Evolutionary conservation across 2,329 filamentous ascomycete species (phyloP).

Genomic region (Curvularia spicifera): DNA sequence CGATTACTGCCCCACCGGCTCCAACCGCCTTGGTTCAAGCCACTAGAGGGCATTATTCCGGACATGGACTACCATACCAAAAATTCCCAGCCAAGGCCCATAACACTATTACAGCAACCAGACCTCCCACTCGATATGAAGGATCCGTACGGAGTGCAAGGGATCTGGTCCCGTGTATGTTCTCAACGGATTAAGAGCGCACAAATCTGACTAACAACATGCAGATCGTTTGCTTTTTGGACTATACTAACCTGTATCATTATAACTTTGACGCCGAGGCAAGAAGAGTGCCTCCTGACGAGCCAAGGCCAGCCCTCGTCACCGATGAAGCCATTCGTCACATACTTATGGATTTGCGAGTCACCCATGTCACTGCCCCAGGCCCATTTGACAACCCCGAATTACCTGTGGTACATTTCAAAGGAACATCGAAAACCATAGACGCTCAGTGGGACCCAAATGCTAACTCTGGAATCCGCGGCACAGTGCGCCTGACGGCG

Average conservation of each 20-base stretch:
- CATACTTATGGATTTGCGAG: slow-evolving; percentile 70
- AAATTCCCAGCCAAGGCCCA: slow-evolving; percentile 11
- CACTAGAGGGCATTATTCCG: slow-evolving; percentile 38
- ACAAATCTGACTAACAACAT: slow-evolving; percentile 18
- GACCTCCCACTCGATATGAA: slow-evolving; percentile 58
- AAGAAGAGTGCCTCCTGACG: slow-evolving; percentile 43
- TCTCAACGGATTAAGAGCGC: neutral
- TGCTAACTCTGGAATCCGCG: slow-evolving; percentile 69
- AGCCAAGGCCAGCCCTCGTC: slow-evolving; percentile 60
- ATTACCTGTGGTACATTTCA: slow-evolving; percentile 72
- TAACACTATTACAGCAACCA: slow-evolving; percentile 33
- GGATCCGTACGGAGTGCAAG: slow-evolving; percentile 67
- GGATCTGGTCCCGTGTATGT: slow-evolving; percentile 72
- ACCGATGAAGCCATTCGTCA: slow-evolving; percentile 72
- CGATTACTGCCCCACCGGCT: slow-evolving; percentile 32
- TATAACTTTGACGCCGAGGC: slow-evolving; percentile 70
- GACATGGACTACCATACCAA: slow-evolving; percentile 18
- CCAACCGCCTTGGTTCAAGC: slow-evolving; percentile 38
- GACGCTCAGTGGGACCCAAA: slow-evolving; percentile 72
- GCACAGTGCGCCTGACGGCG: slow-evolving; percentile 68
- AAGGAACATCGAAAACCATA: slow-evolving; percentile 65
- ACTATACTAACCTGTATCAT: slow-evolving; percentile 65
- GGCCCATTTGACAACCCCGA: slow-evolving; percentile 63
- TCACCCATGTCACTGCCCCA: slow-evolving; percentile 65
- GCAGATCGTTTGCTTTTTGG: slow-evolving; percentile 55